These are phyloP conservation scores for Cercophora newfieldiana DNA, from an alignment of 495 filamentous ascomycete species.

Conservation along the genomic window DNA sequence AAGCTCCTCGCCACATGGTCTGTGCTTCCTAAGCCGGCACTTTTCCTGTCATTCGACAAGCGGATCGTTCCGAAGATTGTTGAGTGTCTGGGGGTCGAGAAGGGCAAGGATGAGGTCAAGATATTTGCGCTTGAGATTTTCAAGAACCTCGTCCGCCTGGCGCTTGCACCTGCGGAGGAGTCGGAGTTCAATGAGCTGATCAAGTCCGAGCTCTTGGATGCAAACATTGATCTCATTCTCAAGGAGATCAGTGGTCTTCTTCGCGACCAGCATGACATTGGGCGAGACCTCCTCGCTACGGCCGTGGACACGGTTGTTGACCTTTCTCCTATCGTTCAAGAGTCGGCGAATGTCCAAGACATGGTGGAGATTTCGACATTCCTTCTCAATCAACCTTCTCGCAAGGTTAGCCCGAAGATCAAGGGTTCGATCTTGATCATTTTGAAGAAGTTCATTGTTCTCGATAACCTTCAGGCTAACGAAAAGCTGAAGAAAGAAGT, in stretches of 20 bases:
- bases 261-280: slow-evolving; percentile 53
- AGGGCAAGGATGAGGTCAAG: slow-evolving; percentile 86
- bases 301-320: slow-evolving; percentile 75
- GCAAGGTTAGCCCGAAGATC: slow-evolving; percentile 75
- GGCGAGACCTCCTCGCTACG: slow-evolving; percentile 69
- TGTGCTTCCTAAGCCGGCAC: slow-evolving; percentile 59
- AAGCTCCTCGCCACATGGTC: slow-evolving; percentile 82
- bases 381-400: slow-evolving; percentile 79
- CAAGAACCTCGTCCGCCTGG: slow-evolving; percentile 59
- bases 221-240: slow-evolving; percentile 68
- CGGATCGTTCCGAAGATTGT: slow-evolving; percentile 66
- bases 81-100: slow-evolving; percentile 68
- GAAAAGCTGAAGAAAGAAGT: slow-evolving; percentile 56
- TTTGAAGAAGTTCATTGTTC: slow-evolving; percentile 62
- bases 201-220: slow-evolving; percentile 61
- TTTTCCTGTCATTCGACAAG: slow-evolving; percentile 67
- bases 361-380: slow-evolving; percentile 74
- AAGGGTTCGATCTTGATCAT: slow-evolving; percentile 79
- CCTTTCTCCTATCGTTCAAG: slow-evolving; percentile 71
- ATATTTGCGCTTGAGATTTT: slow-evolving; percentile 77
- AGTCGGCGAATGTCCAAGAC: slow-evolving; percentile 66
- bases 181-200: slow-evolving; percentile 62
- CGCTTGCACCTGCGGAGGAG: slow-evolving; percentile 49
- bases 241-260: slow-evolving; percentile 67
- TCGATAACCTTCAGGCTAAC: slow-evolving; percentile 70